Percentiles rank a stretch among this genome's conserved stretches.
Evolutionary conservation across 2,329 filamentous ascomycete genomes (phyloP).

Genomic region (Alternaria tenuissima): DNA sequence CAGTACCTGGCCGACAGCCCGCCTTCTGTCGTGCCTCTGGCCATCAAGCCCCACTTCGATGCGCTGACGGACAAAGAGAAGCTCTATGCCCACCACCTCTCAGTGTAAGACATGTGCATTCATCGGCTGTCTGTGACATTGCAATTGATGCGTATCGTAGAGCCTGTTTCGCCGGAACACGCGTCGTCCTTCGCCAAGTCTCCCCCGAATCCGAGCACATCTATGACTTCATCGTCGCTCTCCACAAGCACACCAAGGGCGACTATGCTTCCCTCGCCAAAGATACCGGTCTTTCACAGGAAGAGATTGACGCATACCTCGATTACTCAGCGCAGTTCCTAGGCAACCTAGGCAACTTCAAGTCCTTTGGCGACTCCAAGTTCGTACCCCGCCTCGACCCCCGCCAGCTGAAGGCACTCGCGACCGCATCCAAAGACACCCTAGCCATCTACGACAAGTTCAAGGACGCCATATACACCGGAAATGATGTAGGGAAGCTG

Average conservation of each 20-base stretch:
- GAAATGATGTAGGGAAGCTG: conserved; percentile 51
- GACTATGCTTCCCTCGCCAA: conserved; percentile 58
- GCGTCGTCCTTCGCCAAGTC: conserved; percentile 62
- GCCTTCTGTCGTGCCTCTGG: conserved; percentile 84
- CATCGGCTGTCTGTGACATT: background rate
- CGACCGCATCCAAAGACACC: conserved; percentile 51
- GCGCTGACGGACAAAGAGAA: conserved; percentile 78
- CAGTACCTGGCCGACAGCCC: conserved; percentile 93
- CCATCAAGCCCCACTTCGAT: conserved; percentile 93
- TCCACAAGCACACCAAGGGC: conserved; percentile 58
- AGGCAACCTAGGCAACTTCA: conserved; percentile 64
- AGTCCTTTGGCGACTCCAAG: conserved; percentile 60
- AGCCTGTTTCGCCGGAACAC: conserved; percentile 59
- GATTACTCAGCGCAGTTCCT: conserved; percentile 57
- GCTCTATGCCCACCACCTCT: conserved; percentile 81
- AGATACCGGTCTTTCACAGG: conserved; percentile 52
- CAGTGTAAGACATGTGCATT: conserved; percentile 36
- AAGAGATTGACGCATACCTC: conserved; percentile 50
- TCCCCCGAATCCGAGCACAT: conserved; percentile 61
- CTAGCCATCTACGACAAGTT: conserved; percentile 54
- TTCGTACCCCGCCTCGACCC: conserved; percentile 59
- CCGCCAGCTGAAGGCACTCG: conserved; percentile 55
- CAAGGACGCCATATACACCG: conserved; percentile 57
- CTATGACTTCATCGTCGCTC: conserved; percentile 63
- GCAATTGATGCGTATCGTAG: conserved; percentile 29